Conservation (phyloP, 108 stramenopile genomes). For the Nitzschia sp. region DNA sequence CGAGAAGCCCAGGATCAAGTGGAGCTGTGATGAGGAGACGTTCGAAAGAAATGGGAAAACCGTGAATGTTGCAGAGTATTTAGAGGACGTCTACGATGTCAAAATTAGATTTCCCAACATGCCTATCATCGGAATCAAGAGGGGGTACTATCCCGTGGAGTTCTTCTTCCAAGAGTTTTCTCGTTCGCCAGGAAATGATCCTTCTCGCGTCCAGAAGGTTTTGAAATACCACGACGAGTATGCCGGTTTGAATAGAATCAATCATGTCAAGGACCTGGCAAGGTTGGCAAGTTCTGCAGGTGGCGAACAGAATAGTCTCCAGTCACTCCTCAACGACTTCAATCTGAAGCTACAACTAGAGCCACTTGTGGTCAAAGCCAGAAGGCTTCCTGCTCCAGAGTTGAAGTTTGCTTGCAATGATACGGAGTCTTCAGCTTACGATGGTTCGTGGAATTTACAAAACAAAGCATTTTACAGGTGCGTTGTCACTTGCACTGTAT, state of each 20-base stretch:
- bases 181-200: conserved; percentile 1
- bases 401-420: background rate
- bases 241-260: conserved; percentile 11
- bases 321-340: background rate
- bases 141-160: conserved; percentile 26
- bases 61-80: conserved; percentile 1
- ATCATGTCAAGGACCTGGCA: conserved; percentile 1
- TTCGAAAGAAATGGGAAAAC: background rate
- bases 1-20: conserved; percentile 7
- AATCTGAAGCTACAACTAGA: background rate
- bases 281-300: background rate
- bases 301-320: background rate
- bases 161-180: conserved; percentile 24
- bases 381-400: background rate
- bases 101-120: conserved; percentile 13
- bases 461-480: conserved; percentile 5
- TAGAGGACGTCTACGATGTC: conserved; percentile 20
- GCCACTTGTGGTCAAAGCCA: background rate
- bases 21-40: background rate
- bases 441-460: conserved; percentile 10
- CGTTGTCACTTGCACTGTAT: background rate
- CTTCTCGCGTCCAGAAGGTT: conserved; percentile 4
- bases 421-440: too few relatives aligned
- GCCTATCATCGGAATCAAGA: conserved; percentile 11
- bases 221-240: conserved; percentile 24